phyloP scores from a whole-genome alignment of 306 rosid genomes.

The Parietaria judaica region DNA sequence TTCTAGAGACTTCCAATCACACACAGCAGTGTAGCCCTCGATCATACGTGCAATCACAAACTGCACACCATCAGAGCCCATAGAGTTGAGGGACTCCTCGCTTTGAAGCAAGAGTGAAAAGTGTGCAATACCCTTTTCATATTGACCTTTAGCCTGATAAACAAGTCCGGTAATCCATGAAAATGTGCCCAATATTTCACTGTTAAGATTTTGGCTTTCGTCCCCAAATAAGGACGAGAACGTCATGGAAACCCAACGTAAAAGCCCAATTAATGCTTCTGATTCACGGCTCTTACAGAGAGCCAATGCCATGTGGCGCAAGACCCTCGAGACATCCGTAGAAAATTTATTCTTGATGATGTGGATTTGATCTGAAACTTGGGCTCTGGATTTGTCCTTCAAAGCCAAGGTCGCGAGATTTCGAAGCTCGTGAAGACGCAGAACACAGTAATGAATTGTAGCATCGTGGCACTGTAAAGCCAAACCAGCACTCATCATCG shows the following conservation, averaged over 20 bases:
- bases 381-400: constrained; percentile 78
- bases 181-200: constrained; percentile 40
- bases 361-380: constrained; percentile 46
- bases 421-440: constrained; percentile 76
- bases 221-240: constrained; percentile 63
- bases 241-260: constrained; percentile 63
- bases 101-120: constrained; percentile 67
- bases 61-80: constrained; percentile 92
- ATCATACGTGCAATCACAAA: constrained; percentile 80
- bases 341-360: constrained; percentile 48
- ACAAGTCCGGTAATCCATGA: constrained; percentile 86
- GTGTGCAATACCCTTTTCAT: constrained; percentile 88
- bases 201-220: constrained; percentile 46
- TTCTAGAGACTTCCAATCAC: constrained; percentile 92
- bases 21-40: constrained; percentile 80
- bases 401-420: constrained; percentile 46
- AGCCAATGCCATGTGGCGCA: constrained; percentile 72
- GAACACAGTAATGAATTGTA: constrained; percentile 72
- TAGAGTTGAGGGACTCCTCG: constrained; percentile 66
- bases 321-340: constrained; percentile 57
- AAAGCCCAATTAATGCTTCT: constrained; percentile 72
- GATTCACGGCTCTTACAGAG: constrained; percentile 74
- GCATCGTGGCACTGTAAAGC: constrained; percentile 85
- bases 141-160: constrained; percentile 79
- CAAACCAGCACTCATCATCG: constrained; percentile 97